Evolutionary conservation across 2,329 filamentous ascomycete genomes (phyloP), one percentile per base, ranked within the genome.

Genomic region (Thielaviopsis populi): DNA sequence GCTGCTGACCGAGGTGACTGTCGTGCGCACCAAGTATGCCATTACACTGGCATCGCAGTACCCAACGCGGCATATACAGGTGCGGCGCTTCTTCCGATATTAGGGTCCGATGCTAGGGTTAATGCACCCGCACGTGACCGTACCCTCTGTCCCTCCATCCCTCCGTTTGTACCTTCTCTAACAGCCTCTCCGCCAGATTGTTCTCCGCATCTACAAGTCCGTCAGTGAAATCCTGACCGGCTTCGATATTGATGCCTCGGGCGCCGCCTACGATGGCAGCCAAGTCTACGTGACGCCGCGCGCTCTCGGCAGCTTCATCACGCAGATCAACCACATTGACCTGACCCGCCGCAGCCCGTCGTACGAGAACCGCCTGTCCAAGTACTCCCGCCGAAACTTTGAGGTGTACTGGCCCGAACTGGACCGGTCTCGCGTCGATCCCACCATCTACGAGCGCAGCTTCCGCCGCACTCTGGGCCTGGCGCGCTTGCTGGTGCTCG

Each of bases 31-130:
- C 19, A 95, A 92, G 76, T 87, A 95, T 70, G 87, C 89, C 10
- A 85, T 95, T 65, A 95, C 90, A 0, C 94, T 95, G 70, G 88
- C 83, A 41, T 89, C 86, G 54, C 85, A 92, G 72, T 91, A 94
- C 70, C 90, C 89, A 0, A 89, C 84, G 42, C 84, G 90, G 1
- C 89, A 95, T 71, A 80, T 95, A 2, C 88, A 83, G 74, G 78
- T 80, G 71, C 5, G 11, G 1, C 17, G 30, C 19, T 41, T 15
- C 33, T 37, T 37, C 8, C 5, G 1, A 8, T 6, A 37, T 37
- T 37, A 37, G 33, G 33, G 33, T 37, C n/a, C n/a, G n/a, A n/a
- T n/a, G n/a, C n/a, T n/a, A n/a, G n/a, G n/a, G n/a, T 37, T 5
- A 1, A 4, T 8, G 8, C 33, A 33, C 30, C 7, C 3, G 1